phyloP scores from a whole-genome alignment of 2,329 filamentous ascomycete species.

The Lomentospora prolificans region DNA sequence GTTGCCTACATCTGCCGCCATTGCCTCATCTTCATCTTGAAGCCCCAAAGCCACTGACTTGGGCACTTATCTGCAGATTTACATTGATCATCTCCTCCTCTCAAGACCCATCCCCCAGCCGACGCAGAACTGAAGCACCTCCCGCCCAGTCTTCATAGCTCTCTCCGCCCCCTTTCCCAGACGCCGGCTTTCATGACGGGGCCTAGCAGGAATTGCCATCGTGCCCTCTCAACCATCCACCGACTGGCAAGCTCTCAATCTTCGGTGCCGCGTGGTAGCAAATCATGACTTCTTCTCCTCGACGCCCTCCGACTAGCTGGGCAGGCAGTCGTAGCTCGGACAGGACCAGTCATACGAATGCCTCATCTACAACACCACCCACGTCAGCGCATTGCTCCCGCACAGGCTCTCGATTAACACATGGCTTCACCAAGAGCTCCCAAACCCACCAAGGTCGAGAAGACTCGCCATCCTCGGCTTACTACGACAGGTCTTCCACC shows the following conservation, averaged over 20 bases:
- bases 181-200: too few relatives aligned
- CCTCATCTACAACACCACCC: neutral
- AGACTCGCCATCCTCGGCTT: conserved; percentile 23
- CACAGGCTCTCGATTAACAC: neutral
- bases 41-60: neutral
- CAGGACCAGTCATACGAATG: neutral
- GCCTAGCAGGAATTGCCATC: neutral
- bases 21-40: neutral
- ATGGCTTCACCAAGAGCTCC: neutral
- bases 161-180: too few relatives aligned
- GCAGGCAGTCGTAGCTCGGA: neutral
- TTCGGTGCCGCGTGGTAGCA: neutral
- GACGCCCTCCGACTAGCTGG: neutral
- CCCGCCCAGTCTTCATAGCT: too few relatives aligned
- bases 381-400: conserved; percentile 1
- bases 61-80: neutral
- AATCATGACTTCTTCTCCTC: neutral
- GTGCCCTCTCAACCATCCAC: too few relatives aligned
- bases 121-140: neutral
- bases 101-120: too few relatives aligned
- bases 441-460: neutral
- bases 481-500: conserved; percentile 50
- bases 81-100: neutral
- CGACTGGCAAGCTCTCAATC: too few relatives aligned
- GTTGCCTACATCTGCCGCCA: neutral